Evolutionary conservation across 2,329 filamentous ascomycete species (phyloP).

Genomic region (Diaporthe capsici): DNA sequence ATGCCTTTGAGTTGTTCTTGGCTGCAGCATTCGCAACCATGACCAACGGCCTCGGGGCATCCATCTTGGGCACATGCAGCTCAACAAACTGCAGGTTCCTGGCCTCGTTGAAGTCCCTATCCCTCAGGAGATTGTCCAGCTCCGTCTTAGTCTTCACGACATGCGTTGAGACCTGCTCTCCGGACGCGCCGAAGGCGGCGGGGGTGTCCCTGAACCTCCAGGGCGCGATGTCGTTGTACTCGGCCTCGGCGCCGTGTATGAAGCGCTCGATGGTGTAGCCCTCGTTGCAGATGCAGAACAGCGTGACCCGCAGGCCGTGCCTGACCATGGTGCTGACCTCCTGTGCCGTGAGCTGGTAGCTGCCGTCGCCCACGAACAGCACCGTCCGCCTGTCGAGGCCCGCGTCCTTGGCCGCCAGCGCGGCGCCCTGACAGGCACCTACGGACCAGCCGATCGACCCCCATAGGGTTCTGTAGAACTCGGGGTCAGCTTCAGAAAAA

Average conservation of each 20-base stretch:
- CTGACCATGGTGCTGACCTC: conserved; percentile 88
- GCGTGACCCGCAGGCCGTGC: conserved; percentile 80
- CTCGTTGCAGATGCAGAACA: conserved; percentile 91
- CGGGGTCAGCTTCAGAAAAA: not conserved
- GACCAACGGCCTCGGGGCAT: conserved; percentile 80
- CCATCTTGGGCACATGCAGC: conserved; percentile 83
- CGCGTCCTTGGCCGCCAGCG: conserved; percentile 79
- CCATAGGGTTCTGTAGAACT: conserved; percentile 70
- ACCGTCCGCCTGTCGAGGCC: conserved; percentile 76
- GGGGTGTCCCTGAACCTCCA: conserved; percentile 83
- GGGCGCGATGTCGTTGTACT: conserved; percentile 83
- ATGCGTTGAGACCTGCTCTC: conserved; percentile 72
- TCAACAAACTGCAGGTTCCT: conserved; percentile 80
- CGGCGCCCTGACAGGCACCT: conserved; percentile 74
- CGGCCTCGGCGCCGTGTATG: conserved; percentile 85
- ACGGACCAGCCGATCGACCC: conserved; percentile 75
- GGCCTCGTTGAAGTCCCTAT: conserved; percentile 73
- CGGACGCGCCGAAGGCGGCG: conserved; percentile 74
- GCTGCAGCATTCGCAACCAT: conserved; percentile 80
- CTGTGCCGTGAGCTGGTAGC: conserved; percentile 87
- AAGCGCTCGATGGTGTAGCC: conserved; percentile 92
- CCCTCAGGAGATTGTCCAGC: conserved; percentile 74
- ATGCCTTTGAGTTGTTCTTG: conserved; percentile 71
- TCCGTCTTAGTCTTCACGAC: conserved; percentile 78
- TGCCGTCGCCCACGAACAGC: conserved; percentile 90